phyloP scores from a whole-genome alignment of 495 filamentous ascomycete species.

The Penicillium steckii region DNA sequence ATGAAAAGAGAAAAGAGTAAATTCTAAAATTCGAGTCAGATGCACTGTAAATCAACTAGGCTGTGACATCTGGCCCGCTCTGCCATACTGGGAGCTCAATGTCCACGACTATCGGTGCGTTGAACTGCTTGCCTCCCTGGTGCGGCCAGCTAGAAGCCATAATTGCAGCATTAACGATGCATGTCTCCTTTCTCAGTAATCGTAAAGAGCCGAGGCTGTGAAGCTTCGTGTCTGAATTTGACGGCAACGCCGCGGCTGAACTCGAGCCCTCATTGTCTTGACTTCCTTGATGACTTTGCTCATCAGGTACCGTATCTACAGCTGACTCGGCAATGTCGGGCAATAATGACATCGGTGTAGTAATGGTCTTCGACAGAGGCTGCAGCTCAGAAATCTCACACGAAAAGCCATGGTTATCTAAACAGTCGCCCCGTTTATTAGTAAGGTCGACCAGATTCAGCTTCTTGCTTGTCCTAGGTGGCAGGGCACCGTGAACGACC shows the following conservation, averaged over 20 bases:
- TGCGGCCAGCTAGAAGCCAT: slow-evolving; percentile 67
- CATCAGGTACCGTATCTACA: slow-evolving; percentile 5
- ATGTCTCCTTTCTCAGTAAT: slow-evolving; percentile 63
- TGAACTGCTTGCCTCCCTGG: slow-evolving; percentile 55
- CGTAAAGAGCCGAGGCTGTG: slow-evolving; percentile 25
- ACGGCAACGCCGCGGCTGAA: not conserved
- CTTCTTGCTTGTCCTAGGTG: slow-evolving; percentile 51
- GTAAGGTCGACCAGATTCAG: slow-evolving; percentile 58
- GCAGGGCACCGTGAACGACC: slow-evolving; percentile 20
- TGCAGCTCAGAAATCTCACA: not conserved
- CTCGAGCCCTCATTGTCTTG: not conserved
- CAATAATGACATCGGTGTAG: slow-evolving; percentile 6
- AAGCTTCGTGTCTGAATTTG: slow-evolving; percentile 9
- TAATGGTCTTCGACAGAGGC: not conserved
- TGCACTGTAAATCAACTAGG: slow-evolving; percentile 5
- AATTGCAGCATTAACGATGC: slow-evolving; percentile 74
- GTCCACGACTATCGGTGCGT: slow-evolving; percentile 78
- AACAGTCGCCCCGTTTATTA: slow-evolving; percentile 37
- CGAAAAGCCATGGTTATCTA: slow-evolving; percentile 40
- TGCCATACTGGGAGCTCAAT: slow-evolving; percentile 65
- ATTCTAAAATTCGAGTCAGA: slow-evolving; percentile 8
- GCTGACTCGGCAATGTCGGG: slow-evolving; percentile 5
- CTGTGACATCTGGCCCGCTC: slow-evolving; percentile 3
- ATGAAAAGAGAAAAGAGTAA: too few species aligned
- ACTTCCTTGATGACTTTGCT: slow-evolving; percentile 6